Conservation (phyloP, 805 yeast genomes). For the Zygosaccharomyces siamensis region DNA sequence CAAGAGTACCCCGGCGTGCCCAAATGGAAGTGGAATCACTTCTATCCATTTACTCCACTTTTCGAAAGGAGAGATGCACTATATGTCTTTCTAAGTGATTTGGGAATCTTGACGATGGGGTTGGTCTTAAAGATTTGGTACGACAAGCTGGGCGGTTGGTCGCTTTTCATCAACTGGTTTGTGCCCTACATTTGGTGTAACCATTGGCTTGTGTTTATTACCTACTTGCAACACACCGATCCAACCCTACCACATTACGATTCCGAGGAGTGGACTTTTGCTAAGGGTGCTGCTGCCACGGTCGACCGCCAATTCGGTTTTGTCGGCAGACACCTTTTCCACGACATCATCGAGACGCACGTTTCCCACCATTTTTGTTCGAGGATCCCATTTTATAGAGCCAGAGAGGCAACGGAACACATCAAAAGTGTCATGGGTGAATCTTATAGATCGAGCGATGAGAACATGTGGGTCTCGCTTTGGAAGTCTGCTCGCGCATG, state of each 20-base stretch:
- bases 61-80: slow-evolving; percentile 70
- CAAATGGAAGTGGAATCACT: slow-evolving; percentile 55
- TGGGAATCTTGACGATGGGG: slow-evolving; percentile 57
- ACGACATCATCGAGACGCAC: slow-evolving; percentile 87
- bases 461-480: slow-evolving; percentile 66
- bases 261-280: slow-evolving; percentile 72
- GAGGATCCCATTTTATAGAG: slow-evolving; percentile 83
- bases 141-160: slow-evolving; percentile 57
- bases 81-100: slow-evolving; percentile 65
- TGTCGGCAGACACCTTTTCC: slow-evolving; percentile 73
- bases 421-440: slow-evolving; percentile 81
- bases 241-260: slow-evolving; percentile 76
- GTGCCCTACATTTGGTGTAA: slow-evolving; percentile 75
- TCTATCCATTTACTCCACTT: slow-evolving; percentile 66
- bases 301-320: slow-evolving; percentile 81
- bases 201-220: slow-evolving; percentile 87
- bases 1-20: slow-evolving; percentile 52
- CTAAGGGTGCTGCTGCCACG: slow-evolving; percentile 87
- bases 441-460: slow-evolving; percentile 61
- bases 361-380: slow-evolving; percentile 82
- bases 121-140: slow-evolving; percentile 56
- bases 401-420: slow-evolving; percentile 72
- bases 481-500: slow-evolving; percentile 63
- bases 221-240: slow-evolving; percentile 81
- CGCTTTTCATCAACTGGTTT: slow-evolving; percentile 63